These are phyloP conservation scores for Syzygium aromaticum DNA, from an alignment of 345 rosid genomes.

Conservation along the genomic window DNA sequence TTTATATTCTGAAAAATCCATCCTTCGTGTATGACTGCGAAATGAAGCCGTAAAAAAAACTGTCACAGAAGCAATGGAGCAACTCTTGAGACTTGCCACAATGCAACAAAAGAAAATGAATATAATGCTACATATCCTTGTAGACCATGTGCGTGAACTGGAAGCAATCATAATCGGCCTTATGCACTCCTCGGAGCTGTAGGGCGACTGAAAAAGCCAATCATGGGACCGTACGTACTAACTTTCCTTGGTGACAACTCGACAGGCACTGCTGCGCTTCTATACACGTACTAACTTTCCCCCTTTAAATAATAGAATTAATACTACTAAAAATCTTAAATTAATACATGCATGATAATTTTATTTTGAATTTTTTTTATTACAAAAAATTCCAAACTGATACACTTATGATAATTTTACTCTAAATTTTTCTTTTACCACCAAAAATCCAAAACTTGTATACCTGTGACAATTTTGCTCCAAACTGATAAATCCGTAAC, in stretches of 20 bases:
- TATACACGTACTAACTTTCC: not conserved
- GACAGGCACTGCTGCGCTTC: not conserved
- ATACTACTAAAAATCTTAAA: too few species aligned
- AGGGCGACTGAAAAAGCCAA: not conserved
- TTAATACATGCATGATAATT: too few species aligned
- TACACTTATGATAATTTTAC: too few species aligned
- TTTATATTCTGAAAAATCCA: slow-evolving; percentile 34
- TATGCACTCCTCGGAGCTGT: not conserved
- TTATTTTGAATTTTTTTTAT: too few species aligned
- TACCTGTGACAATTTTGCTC: too few species aligned
- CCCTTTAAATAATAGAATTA: not conserved
- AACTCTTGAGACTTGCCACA: slow-evolving; percentile 9
- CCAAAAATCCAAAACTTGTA: too few species aligned
- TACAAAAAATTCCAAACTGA: too few species aligned
- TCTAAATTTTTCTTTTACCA: too few species aligned
- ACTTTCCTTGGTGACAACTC: not conserved
- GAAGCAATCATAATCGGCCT: not conserved
- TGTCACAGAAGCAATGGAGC: slow-evolving; percentile 22
- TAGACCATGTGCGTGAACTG: not conserved
- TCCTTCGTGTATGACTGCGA: slow-evolving; percentile 33
- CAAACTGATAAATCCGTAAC: too few species aligned
- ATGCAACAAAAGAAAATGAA: not conserved
- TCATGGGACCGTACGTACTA: not conserved
- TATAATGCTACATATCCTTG: not conserved
- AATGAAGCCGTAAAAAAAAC: slow-evolving; percentile 58